phyloP scores from a whole-genome alignment of 2,329 filamentous ascomycete species.

The Botrytis byssoidea region DNA sequence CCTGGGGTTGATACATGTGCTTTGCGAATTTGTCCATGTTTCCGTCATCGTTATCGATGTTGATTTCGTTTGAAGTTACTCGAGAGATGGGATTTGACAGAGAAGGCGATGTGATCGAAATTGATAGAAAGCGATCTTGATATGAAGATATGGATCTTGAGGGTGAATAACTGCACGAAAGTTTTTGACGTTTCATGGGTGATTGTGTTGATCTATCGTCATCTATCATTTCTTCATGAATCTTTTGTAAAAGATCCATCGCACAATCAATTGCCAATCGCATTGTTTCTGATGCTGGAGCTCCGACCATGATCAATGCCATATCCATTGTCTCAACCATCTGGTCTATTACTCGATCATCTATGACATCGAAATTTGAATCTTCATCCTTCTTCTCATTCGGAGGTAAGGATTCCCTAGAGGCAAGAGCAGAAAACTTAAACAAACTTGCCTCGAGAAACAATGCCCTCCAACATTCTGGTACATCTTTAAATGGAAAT shows the following conservation, averaged over 20 bases:
- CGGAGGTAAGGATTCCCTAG: constrained; percentile 28
- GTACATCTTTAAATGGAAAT: constrained; percentile 65
- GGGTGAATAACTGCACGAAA: background rate
- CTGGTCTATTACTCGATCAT: constrained; percentile 28
- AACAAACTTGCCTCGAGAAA: constrained; percentile 71
- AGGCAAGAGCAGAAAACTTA: constrained; percentile 48
- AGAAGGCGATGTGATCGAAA: constrained; percentile 43
- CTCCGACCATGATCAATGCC: constrained; percentile 38
- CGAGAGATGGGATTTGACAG: constrained; percentile 45
- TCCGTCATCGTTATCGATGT: constrained; percentile 42
- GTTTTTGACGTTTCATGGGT: constrained; percentile 30
- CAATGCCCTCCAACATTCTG: constrained; percentile 65
- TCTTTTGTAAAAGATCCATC: constrained; percentile 65
- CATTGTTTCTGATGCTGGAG: constrained; percentile 17
- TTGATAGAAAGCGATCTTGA: constrained; percentile 26
- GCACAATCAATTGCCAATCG: constrained; percentile 50
- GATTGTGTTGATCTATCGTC: background rate
- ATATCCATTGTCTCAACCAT: constrained; percentile 38
- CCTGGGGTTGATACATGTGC: constrained; percentile 51
- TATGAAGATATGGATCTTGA: background rate
- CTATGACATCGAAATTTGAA: background rate
- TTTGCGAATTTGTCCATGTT: constrained; percentile 60
- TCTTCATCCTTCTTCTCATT: background rate
- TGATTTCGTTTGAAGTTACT: background rate
- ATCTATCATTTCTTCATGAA: constrained; percentile 14